Conservation (phyloP, 805 yeast genomes). For the Teunomyces atbi region DNA sequence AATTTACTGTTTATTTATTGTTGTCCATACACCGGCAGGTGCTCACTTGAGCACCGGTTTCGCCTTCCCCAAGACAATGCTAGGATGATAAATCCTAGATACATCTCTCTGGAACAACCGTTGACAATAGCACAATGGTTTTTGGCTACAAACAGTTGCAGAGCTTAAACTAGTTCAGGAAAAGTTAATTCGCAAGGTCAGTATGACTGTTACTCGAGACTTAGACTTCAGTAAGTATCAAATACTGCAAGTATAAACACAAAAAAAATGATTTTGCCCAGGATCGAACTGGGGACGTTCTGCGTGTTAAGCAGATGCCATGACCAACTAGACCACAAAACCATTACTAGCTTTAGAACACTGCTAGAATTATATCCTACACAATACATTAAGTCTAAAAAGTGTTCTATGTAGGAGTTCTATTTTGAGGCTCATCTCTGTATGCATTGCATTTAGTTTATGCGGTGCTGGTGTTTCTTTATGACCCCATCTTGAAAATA, state of each 20-base stretch:
- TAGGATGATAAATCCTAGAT: too few species aligned
- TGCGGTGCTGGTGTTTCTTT: not conserved
- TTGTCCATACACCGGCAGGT: too few species aligned
- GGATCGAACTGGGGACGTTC: conserved; percentile 99
- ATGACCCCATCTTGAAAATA: not conserved
- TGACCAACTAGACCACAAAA: conserved; percentile 99
- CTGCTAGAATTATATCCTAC: not conserved
- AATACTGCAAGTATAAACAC: not conserved
- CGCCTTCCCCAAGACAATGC: too few species aligned
- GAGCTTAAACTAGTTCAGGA: too few species aligned
- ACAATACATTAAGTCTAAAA: not conserved
- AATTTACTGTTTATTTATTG: too few species aligned
- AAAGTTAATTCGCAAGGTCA: too few species aligned
- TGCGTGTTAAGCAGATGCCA: conserved; percentile 99
- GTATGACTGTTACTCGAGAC: not conserved
- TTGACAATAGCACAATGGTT: too few species aligned
- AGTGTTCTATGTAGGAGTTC: not conserved
- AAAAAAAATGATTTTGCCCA: conserved; percentile 85
- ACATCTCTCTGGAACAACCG: too few species aligned
- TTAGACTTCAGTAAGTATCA: not conserved
- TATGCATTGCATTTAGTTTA: not conserved
- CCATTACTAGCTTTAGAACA: conserved; percentile 36
- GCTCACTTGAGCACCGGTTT: too few species aligned
- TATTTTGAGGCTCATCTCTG: too few species aligned
- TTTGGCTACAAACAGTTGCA: too few species aligned